Evolutionary conservation across 768 basidiomycete genomes (phyloP).

Genomic region (Boletus barrowsii): DNA sequence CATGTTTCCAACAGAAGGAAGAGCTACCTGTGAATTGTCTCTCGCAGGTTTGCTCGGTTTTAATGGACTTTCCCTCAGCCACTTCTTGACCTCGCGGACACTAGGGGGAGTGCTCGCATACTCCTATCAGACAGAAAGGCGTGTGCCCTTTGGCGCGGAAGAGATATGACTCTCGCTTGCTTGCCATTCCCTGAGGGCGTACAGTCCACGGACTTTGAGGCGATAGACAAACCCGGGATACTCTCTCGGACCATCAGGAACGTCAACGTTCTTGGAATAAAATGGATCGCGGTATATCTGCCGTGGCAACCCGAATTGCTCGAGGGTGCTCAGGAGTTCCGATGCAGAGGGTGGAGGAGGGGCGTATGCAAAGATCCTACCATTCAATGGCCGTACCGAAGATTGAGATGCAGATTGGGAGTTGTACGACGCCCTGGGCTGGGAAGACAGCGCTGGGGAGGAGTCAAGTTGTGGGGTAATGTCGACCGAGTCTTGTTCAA

Average conservation of each 20-base stretch:
- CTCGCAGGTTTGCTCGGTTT: constrained; percentile 16
- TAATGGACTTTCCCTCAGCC: constrained; percentile 41
- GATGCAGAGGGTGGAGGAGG: constrained; percentile 49
- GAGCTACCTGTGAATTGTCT: constrained; percentile 51
- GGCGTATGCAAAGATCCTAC: constrained; percentile 42
- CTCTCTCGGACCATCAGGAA: constrained; percentile 64
- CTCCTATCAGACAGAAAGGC: constrained; percentile 60
- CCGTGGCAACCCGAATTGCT: constrained; percentile 46
- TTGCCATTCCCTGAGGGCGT: constrained; percentile 61
- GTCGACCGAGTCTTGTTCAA: constrained; percentile 11
- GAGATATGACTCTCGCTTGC: constrained; percentile 4
- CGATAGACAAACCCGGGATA: constrained; percentile 78
- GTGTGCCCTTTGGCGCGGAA: background rate
- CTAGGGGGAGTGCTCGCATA: constrained; percentile 72
- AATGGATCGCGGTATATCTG: constrained; percentile 75
- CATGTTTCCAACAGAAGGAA: background rate
- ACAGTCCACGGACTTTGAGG: constrained; percentile 61
- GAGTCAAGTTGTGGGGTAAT: background rate
- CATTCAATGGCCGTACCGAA: background rate
- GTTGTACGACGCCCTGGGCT: constrained; percentile 19
- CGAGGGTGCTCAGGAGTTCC: constrained; percentile 44
- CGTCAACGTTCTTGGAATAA: constrained; percentile 72
- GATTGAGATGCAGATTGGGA: constrained; percentile 7
- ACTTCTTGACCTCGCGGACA: constrained; percentile 48
- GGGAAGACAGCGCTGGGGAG: background rate